These are phyloP conservation scores for Podila epigama DNA, from an alignment of 192 early-diverging fungal species.

Conservation along the genomic window DNA sequence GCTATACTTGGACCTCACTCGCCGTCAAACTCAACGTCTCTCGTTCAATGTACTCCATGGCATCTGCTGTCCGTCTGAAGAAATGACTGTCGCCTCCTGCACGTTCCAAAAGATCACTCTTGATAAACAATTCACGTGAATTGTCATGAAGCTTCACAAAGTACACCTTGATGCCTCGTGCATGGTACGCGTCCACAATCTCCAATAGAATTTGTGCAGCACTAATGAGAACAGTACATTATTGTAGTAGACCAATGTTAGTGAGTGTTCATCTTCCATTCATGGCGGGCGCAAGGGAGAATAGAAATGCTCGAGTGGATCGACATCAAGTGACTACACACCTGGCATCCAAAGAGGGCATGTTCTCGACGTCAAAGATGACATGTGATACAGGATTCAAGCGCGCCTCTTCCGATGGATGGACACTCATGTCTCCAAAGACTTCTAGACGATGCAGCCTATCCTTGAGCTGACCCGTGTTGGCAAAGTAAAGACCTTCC, in stretches of 20 bases:
- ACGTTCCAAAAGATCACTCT: constrained; percentile 69
- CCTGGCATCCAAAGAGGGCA: constrained; percentile 94
- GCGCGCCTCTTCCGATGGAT: constrained; percentile 91
- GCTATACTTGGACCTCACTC: constrained; percentile 28
- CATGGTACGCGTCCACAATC: constrained; percentile 87
- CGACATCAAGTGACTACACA: constrained; percentile 21
- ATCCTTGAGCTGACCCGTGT: constrained; percentile 96
- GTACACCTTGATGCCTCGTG: constrained; percentile 83
- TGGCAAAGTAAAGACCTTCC: constrained; percentile 97
- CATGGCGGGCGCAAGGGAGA: background rate
- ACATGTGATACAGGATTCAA: constrained; percentile 77
- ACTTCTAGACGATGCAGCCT: constrained; percentile 91
- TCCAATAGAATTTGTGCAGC: constrained; percentile 81
- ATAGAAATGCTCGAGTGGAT: background rate
- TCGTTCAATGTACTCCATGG: constrained; percentile 61
- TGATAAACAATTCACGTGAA: constrained; percentile 74
- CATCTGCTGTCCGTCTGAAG: constrained; percentile 65
- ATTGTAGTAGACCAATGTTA: background rate
- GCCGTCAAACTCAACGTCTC: constrained; percentile 25
- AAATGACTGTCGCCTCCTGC: constrained; percentile 70
- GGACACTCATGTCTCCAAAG: constrained; percentile 93
- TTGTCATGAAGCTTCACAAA: constrained; percentile 89
- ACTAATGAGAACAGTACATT: constrained; percentile 11
- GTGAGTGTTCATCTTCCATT: background rate
- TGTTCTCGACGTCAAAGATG: constrained; percentile 92